A percentile compares a stretch with the other conserved stretches of the same genome.
phyloP scores from a whole-genome alignment of 768 basidiomycete species.

The Mycena indigotica region DNA sequence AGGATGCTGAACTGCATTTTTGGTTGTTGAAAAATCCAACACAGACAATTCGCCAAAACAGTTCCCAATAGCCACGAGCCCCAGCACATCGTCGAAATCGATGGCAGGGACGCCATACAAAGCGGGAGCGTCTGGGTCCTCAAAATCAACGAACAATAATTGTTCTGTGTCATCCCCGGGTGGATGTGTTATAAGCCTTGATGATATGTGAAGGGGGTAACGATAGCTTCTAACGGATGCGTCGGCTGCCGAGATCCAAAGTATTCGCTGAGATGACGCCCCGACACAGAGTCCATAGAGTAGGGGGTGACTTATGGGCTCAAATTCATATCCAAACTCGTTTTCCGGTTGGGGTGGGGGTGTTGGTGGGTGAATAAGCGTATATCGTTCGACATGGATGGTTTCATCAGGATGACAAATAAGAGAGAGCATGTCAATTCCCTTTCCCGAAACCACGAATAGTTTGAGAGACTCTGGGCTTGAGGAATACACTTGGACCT shows the following conservation, averaged over 20 bases:
- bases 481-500: not conserved
- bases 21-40: not conserved
- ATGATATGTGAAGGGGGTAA: not conserved
- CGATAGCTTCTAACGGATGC: not conserved
- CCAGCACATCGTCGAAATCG: not conserved
- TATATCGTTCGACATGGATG: too few relatives aligned
- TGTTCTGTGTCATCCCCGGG: not conserved
- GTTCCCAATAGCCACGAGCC: not conserved
- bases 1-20: not conserved
- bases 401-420: too few relatives aligned
- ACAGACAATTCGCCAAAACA: not conserved
- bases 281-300: not conserved
- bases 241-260: not conserved
- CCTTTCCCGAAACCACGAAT: too few relatives aligned
- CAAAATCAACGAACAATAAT: not conserved
- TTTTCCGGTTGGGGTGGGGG: too few relatives aligned
- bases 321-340: too few relatives aligned
- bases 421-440: too few relatives aligned
- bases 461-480: too few relatives aligned
- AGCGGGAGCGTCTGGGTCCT: not conserved
- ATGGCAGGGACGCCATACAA: not conserved
- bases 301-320: not conserved
- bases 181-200: not conserved
- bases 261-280: not conserved
- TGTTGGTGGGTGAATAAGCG: too few relatives aligned